Evolutionary conservation across 176 grass and related monocot species (phyloP).

Genomic region (bread wheat (Triticum aestivum)): DNA sequence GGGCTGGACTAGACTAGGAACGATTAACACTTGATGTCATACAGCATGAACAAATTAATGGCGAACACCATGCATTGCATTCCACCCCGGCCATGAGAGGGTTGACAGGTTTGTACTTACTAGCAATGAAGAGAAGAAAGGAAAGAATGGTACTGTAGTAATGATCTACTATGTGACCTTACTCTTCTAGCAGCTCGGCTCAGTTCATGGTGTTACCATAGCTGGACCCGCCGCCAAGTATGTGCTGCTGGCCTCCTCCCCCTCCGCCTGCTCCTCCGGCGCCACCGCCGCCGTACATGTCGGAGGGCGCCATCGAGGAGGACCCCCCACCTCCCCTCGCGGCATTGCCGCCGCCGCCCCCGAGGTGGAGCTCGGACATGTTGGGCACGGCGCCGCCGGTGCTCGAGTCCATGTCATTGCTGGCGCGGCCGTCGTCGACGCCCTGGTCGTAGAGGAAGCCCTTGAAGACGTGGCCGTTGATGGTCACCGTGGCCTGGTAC

Average conservation of each 20-base stretch:
- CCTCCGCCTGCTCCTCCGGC: conserved; percentile 16
- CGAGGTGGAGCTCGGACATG: conserved; percentile 94
- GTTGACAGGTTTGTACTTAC: not conserved
- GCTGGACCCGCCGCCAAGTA: conserved; percentile 54
- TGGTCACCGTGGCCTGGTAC: conserved; percentile 83
- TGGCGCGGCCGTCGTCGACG: conserved; percentile 70
- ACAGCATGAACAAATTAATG: conserved; percentile 33
- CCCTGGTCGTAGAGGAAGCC: conserved; percentile 97
- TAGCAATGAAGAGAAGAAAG: not conserved
- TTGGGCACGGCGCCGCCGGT: conserved; percentile 52
- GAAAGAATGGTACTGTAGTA: conserved; percentile 38
- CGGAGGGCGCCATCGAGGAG: conserved; percentile 34
- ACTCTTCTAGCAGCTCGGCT: conserved; percentile 42
- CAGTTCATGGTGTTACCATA: conserved; percentile 84
- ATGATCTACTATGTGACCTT: conserved; percentile 34
- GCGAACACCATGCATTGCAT: conserved; percentile 42
- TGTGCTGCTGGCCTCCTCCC: conserved; percentile 35
- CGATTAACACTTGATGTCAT: conserved; percentile 32
- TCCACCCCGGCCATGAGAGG: not conserved
- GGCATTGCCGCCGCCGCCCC: conserved; percentile 31
- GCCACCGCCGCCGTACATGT: conserved; percentile 48
- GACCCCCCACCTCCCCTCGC: conserved; percentile 19
- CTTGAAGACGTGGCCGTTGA: conserved; percentile 97
- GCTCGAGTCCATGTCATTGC: conserved; percentile 44
- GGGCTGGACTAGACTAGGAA: conserved; percentile 11